Percentiles rank a stretch among this genome's conserved stretches.
Conservation (phyloP, 2,329 filamentous ascomycete genomes). For the Pseudogymnoascus sp. region DNA sequence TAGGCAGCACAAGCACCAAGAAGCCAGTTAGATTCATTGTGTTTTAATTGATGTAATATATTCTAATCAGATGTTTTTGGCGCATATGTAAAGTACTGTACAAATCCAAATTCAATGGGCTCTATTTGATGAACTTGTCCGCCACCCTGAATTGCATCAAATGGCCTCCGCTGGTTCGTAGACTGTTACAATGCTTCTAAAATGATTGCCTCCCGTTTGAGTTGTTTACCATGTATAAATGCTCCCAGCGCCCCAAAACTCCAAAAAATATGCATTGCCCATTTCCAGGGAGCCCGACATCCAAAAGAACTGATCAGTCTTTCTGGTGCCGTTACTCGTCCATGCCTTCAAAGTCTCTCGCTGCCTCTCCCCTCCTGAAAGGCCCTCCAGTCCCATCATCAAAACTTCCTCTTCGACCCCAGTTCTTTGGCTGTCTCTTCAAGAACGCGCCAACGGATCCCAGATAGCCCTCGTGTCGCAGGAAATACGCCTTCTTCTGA, state of each 20-base stretch:
- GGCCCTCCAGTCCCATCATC: constrained; percentile 19
- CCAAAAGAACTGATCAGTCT: neutral
- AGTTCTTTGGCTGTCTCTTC: constrained; percentile 82
- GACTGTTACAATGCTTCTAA: constrained; percentile 8
- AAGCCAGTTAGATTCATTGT: neutral
- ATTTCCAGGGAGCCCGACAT: neutral
- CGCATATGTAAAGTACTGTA: neutral
- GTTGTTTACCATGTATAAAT: constrained; percentile 4
- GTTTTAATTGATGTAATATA: neutral
- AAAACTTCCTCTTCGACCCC: constrained; percentile 72
- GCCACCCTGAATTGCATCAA: neutral
- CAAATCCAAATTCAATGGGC: neutral
- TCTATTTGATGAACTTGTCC: neutral
- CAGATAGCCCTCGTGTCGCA: constrained; percentile 91
- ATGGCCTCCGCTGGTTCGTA: constrained; percentile 6
- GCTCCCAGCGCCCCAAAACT: neutral
- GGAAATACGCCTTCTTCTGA: constrained; percentile 88
- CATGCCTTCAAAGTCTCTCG: neutral
- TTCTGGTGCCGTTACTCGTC: neutral
- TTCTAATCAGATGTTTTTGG: neutral
- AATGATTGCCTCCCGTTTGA: constrained; percentile 6
- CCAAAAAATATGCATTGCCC: neutral
- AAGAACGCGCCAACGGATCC: constrained; percentile 91
- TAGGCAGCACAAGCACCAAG: neutral
- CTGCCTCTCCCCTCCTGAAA: neutral